Conservation (phyloP, 352 stramenopile species). For the Phytophthora lateralis region DNA sequence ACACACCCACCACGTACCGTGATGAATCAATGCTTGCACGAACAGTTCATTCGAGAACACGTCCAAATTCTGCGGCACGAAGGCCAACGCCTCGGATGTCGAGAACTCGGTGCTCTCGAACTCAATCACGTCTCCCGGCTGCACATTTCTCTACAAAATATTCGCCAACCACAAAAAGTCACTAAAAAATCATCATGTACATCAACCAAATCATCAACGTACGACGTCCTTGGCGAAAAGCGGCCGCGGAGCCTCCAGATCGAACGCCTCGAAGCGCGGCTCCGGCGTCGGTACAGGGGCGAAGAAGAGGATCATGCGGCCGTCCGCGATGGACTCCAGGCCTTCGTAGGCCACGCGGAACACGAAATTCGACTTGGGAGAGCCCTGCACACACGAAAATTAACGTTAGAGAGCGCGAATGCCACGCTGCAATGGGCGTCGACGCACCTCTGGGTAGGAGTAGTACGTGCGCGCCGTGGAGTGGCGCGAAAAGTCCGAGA, state of each 20-base stretch:
- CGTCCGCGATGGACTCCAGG: constrained; percentile 37
- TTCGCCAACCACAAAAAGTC: constrained; percentile 1
- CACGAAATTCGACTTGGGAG: constrained; percentile 47
- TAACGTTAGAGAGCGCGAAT: not conserved
- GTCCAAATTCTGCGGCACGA: constrained; percentile 61
- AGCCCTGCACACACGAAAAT: constrained; percentile 37
- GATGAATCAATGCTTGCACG: constrained; percentile 71
- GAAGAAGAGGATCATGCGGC: constrained; percentile 73
- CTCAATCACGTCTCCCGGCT: constrained; percentile 58
- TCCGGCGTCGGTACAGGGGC: constrained; percentile 41
- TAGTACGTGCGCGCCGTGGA: constrained; percentile 52
- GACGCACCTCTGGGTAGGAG: constrained; percentile 58
- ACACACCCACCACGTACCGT: constrained; percentile 37
- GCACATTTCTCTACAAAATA: constrained; percentile 45
- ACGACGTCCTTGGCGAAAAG: constrained; percentile 74
- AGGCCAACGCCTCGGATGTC: constrained; percentile 58
- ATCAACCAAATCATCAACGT: constrained; percentile 15
- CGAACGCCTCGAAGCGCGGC: constrained; percentile 63
- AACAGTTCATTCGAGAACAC: constrained; percentile 51
- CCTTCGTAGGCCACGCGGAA: constrained; percentile 61
- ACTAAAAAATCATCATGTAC: constrained; percentile 3
- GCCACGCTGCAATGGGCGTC: not conserved
- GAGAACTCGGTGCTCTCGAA: constrained; percentile 73
- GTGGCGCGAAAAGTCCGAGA: constrained; percentile 61
- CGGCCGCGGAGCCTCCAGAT: constrained; percentile 58